Percentiles rank a stretch among this genome's conserved stretches.
phyloP scores from a whole-genome alignment of 176 grass and related monocot genomes.

The Oryza nivara region DNA sequence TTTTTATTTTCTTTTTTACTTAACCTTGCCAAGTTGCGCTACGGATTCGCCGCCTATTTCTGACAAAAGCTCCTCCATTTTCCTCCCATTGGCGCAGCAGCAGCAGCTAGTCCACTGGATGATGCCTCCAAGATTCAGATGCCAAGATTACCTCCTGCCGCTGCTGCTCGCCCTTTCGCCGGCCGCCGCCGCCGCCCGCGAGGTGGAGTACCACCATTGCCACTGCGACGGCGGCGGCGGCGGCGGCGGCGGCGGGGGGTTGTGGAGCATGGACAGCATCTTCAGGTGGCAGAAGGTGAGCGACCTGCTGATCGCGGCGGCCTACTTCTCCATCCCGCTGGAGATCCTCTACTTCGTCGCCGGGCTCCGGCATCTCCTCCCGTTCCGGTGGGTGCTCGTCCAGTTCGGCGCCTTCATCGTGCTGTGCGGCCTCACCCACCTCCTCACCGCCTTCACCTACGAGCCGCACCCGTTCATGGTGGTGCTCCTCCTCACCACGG shows the following conservation, averaged over 20 bases:
- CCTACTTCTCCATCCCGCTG: conserved; percentile 91
- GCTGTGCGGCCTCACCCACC: conserved; percentile 92
- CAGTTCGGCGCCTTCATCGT: conserved; percentile 95
- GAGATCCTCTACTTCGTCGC: conserved; percentile 91
- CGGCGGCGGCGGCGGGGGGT: neutral
- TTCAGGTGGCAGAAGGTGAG: conserved; percentile 89
- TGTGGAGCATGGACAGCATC: conserved; percentile 80
- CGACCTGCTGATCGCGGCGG: conserved; percentile 89
- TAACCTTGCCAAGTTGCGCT: conserved; percentile 11
- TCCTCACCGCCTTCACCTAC: conserved; percentile 90
- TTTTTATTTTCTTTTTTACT: neutral
- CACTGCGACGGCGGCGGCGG: conserved; percentile 19
- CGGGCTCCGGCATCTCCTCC: conserved; percentile 76
- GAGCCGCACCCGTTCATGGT: conserved; percentile 83
- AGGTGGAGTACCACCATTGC: conserved; percentile 40
- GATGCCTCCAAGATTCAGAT: conserved; percentile 55
- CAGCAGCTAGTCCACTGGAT: neutral
- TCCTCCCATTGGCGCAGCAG: conserved; percentile 13
- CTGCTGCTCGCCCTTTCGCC: conserved; percentile 8
- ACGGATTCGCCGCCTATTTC: neutral
- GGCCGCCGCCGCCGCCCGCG: neutral
- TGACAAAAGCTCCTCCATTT: conserved; percentile 12
- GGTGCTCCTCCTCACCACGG: conserved; percentile 73
- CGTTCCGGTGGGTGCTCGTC: conserved; percentile 92
- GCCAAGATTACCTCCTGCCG: conserved; percentile 20